Conservation (phyloP, 2,329 filamentous ascomycete species). For the Ambrosiella xylebori region DNA sequence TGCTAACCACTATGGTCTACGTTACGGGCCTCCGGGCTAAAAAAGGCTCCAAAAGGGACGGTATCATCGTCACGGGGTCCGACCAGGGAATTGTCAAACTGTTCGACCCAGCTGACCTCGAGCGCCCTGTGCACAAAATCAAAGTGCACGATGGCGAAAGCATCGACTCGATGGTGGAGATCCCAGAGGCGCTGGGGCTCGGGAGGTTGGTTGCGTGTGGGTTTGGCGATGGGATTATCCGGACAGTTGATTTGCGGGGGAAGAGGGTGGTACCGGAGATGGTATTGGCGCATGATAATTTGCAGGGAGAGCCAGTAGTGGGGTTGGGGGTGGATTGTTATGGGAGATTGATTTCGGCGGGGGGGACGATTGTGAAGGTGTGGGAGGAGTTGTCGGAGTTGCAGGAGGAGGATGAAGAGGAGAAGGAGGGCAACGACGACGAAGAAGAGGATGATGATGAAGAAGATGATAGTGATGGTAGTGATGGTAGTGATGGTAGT, state of each 20-base stretch:
- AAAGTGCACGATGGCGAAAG: slow-evolving; percentile 38
- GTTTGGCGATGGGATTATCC: slow-evolving; percentile 61
- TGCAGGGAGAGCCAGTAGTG: slow-evolving; percentile 55
- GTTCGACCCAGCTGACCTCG: slow-evolving; percentile 91
- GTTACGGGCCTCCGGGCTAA: slow-evolving; percentile 60
- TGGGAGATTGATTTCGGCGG: slow-evolving; percentile 76
- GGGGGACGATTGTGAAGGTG: slow-evolving; percentile 71
- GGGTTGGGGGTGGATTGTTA: slow-evolving; percentile 69
- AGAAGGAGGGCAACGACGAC: slow-evolving; percentile 29
- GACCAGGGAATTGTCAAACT: slow-evolving; percentile 70
- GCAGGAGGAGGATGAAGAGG: slow-evolving; percentile 27
- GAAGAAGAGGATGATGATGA: slow-evolving; percentile 21
- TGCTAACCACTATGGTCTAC: slow-evolving; percentile 66
- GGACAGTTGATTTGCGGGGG: slow-evolving; percentile 51
- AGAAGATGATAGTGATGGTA: slow-evolving; percentile 18
- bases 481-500: slow-evolving; percentile 17
- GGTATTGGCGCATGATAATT: slow-evolving; percentile 56
- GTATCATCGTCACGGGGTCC: slow-evolving; percentile 58
- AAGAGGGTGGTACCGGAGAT: slow-evolving; percentile 40
- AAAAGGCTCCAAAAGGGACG: slow-evolving; percentile 42
- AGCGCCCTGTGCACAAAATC: slow-evolving; percentile 22
- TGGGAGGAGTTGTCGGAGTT: slow-evolving; percentile 66
- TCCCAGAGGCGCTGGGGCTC: slow-evolving; percentile 20
- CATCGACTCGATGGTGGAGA: slow-evolving; percentile 32
- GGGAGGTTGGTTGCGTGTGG: slow-evolving; percentile 69